Evolutionary conservation across 129 eudicot species (phyloP), one percentile per base, ranked within the genome.

Genomic region (Dittrichia graveolens): DNA sequence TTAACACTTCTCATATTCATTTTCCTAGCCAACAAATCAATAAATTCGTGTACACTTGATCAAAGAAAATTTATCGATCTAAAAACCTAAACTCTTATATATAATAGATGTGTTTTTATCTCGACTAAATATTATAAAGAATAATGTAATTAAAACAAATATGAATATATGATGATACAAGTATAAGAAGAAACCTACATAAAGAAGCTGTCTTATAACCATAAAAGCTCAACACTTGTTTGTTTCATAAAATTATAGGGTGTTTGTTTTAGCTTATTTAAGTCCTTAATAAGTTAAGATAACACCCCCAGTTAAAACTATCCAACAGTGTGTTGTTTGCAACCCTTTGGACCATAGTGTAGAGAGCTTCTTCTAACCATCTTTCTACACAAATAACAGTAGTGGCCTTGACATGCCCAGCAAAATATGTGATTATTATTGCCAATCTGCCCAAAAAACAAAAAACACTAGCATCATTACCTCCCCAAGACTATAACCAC

Each of bases 381-480:
- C 84, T 86, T 84, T 50, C 80, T 59, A 52, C 99, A 94, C 42
- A 86, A 47, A 71, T 90, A 94, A 79, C 99, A 94, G 75, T 87
- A 85, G 69, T 90, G 97, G 76, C 72, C 72, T 62, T 86, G 95
- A 80, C 99, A 94, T 47, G 93, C 83, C 97, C 99, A 88, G 67
- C 99, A 94, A 72, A 74, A 90, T 37, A 90, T 83, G 84, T 94
- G 99, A 83, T 94, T 94, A 72, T 94, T 94, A 65, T 94, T 94
- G 11, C 91, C 91, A 24, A 84, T 78, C 98, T 92, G 83, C 57
- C 45, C 69, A 48, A 5, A 37, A 19, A 58, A 59, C 44, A 16
- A 45, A 45, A 76, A 34, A 61, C 11, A 37, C 52, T 47, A 49
- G 40, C 43, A 8, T 56, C 43, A 7, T 57, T 3, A 39, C 12